These are phyloP conservation scores for Nothophytophthora sp. DNA, from an alignment of 352 stramenopile species.

Conservation along the genomic window DNA sequence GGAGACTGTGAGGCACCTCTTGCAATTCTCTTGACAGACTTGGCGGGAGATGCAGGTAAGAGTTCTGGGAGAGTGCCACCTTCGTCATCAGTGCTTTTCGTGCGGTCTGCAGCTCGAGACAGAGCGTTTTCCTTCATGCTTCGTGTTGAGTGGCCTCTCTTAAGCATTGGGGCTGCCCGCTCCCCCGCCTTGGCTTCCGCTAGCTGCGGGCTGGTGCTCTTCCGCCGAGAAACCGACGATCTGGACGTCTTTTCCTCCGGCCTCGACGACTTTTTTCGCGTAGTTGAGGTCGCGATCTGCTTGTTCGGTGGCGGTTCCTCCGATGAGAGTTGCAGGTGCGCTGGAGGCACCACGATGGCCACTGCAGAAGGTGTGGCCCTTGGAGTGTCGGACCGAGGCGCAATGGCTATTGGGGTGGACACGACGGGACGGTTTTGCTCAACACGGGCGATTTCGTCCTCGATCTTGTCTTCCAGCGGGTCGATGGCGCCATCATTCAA, in stretches of 20 bases:
- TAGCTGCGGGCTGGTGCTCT: background rate
- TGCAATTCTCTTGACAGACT: background rate
- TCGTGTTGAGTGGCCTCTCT: constrained; percentile 10
- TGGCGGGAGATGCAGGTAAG: background rate
- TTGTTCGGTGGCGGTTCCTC: background rate
- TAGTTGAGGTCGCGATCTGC: background rate
- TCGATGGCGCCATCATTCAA: no score
- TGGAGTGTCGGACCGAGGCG: background rate
- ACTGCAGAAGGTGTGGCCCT: background rate
- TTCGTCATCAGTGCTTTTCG: constrained; percentile 7
- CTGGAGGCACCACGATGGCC: background rate
- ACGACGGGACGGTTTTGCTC: no score
- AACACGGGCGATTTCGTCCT: no score
- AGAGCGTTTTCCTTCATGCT: constrained; percentile 10
- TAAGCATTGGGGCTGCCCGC: background rate
- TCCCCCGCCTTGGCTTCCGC: constrained; percentile 3
- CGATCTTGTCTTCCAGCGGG: no score
- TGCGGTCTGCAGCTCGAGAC: background rate
- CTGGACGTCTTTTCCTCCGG: constrained; percentile 6
- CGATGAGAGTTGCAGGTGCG: background rate
- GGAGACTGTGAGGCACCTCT: constrained; percentile 5
- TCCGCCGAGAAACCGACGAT: no score
- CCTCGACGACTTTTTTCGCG: constrained; percentile 16
- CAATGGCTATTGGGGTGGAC: no score
- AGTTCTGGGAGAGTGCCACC: constrained; percentile 6